phyloP scores from a whole-genome alignment of 1,139 yeast species.

The Hemisphaericaspora xylanilytica region DNA sequence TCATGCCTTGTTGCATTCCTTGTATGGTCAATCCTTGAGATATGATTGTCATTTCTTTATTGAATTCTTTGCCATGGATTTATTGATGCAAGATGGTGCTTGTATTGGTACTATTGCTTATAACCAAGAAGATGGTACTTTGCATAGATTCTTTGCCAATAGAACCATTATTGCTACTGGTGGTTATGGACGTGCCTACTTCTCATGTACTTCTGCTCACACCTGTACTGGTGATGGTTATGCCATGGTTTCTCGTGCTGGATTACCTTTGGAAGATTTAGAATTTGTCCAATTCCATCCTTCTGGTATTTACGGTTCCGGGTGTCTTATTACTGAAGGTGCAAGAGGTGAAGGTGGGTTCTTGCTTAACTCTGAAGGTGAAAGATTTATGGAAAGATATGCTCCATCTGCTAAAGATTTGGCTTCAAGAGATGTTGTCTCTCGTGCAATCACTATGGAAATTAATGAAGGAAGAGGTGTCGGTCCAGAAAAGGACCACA shows the following conservation, averaged over 20 bases:
- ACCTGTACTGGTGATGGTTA: conserved; percentile 99
- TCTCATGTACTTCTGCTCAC: conserved; percentile 98
- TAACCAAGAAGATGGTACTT: conserved; percentile 98
- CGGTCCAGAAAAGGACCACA: conserved; percentile 93
- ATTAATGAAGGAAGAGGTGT: conserved; percentile 99
- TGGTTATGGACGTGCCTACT: conserved; percentile 98
- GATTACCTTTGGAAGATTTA: conserved; percentile 94
- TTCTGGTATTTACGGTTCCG: conserved; percentile 98
- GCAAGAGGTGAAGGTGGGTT: conserved; percentile 99
- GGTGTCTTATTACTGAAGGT: conserved; percentile 98
- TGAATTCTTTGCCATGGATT: conserved; percentile 94
- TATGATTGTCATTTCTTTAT: conserved; percentile 98
- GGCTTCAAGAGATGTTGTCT: conserved; percentile 97
- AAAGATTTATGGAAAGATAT: conserved; percentile 98
- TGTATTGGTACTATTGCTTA: conserved; percentile 97
- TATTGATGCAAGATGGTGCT: conserved; percentile 92
- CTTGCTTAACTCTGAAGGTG: conserved; percentile 95
- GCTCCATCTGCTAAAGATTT: conserved; percentile 98
- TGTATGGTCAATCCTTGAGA: conserved; percentile 94
- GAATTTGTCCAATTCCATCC: conserved; percentile 99
- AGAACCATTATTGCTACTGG: conserved; percentile 97
- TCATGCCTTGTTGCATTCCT: conserved; percentile 92
- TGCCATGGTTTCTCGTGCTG: conserved; percentile 98
- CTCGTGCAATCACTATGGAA: conserved; percentile 98
- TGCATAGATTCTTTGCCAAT: conserved; percentile 96